Evolutionary conservation across 306 rosid genomes (phyloP).

Genomic region (Cucurbita pepo): DNA sequence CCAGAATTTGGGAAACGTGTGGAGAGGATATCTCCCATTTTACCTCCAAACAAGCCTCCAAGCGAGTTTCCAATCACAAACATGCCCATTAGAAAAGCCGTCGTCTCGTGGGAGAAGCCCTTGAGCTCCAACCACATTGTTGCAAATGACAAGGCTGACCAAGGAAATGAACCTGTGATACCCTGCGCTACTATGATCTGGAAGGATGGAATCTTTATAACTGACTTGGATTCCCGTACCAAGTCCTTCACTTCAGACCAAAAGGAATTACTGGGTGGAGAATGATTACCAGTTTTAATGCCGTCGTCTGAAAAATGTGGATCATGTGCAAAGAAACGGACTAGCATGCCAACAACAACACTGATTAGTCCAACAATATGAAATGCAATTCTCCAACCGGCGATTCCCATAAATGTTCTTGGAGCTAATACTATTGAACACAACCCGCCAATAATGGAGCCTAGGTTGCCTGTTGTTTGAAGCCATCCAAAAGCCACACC

Average conservation of each 20-base stretch:
- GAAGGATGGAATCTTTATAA: constrained; percentile 58
- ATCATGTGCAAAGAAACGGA: constrained; percentile 55
- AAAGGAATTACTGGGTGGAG: constrained; percentile 23
- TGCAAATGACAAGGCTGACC: constrained; percentile 81
- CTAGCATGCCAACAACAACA: constrained; percentile 48
- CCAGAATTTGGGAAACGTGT: constrained; percentile 59
- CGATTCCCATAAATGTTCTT: constrained; percentile 51
- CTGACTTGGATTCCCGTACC: constrained; percentile 50
- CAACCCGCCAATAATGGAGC: constrained; percentile 73
- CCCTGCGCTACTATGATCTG: constrained; percentile 92
- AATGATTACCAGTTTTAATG: constrained; percentile 11
- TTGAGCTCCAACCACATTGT: constrained; percentile 94
- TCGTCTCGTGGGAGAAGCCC: constrained; percentile 66
- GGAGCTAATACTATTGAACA: constrained; percentile 71
- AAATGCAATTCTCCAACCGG: constrained; percentile 94
- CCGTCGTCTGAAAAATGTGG: constrained; percentile 44
- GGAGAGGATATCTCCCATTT: constrained; percentile 73
- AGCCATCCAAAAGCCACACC: constrained; percentile 97
- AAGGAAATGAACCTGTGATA: constrained; percentile 83
- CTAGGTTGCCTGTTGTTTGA: constrained; percentile 68
- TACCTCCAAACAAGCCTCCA: constrained; percentile 88
- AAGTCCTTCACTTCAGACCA: constrained; percentile 50
- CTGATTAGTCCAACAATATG: constrained; percentile 74
- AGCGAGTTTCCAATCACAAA: constrained; percentile 60
- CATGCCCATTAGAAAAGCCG: constrained; percentile 62